Conservation (phyloP, 2,329 filamentous ascomycete genomes). For the Sporothrix protearum region DNA sequence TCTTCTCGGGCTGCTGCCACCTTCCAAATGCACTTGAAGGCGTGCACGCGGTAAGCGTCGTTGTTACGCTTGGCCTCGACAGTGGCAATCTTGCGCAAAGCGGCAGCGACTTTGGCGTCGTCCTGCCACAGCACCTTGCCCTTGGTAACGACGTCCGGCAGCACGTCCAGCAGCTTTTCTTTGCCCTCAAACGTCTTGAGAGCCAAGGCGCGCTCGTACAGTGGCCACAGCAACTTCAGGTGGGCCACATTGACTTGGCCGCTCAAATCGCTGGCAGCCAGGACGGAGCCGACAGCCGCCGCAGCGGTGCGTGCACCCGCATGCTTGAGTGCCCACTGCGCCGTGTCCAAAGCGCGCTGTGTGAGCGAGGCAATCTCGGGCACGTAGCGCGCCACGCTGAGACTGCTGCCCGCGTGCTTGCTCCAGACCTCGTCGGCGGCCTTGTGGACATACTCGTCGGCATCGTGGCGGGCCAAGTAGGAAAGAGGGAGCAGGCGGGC, state of each 20-base stretch:
- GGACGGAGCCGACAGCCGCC: constrained; percentile 65
- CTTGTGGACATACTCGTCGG: constrained; percentile 71
- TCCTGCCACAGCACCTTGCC: constrained; percentile 55
- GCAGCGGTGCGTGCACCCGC: constrained; percentile 78
- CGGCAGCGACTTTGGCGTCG: constrained; percentile 52
- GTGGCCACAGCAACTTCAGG: constrained; percentile 70
- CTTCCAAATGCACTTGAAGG: constrained; percentile 67
- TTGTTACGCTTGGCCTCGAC: constrained; percentile 93
- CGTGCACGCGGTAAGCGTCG: constrained; percentile 72
- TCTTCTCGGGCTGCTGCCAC: constrained; percentile 71
- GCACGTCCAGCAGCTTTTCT: constrained; percentile 74
- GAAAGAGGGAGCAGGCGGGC: constrained; percentile 76
- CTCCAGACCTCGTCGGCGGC: constrained; percentile 84
- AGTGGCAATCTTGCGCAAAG: constrained; percentile 75
- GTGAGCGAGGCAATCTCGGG: constrained; percentile 73
- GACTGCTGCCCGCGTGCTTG: constrained; percentile 80
- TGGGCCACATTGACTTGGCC: constrained; percentile 59
- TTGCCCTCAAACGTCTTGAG: constrained; percentile 94
- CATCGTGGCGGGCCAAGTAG: constrained; percentile 83
- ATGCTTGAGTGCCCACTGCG: constrained; percentile 88
- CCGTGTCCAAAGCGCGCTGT: constrained; percentile 66
- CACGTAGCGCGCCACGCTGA: constrained; percentile 79
- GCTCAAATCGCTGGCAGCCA: constrained; percentile 53
- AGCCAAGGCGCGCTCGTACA: constrained; percentile 73
- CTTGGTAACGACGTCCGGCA: constrained; percentile 71